Evolutionary conservation across 441 rosid species (phyloP), one percentile per base, ranked within the genome.

Genomic region (Corymbia citriodora): DNA sequence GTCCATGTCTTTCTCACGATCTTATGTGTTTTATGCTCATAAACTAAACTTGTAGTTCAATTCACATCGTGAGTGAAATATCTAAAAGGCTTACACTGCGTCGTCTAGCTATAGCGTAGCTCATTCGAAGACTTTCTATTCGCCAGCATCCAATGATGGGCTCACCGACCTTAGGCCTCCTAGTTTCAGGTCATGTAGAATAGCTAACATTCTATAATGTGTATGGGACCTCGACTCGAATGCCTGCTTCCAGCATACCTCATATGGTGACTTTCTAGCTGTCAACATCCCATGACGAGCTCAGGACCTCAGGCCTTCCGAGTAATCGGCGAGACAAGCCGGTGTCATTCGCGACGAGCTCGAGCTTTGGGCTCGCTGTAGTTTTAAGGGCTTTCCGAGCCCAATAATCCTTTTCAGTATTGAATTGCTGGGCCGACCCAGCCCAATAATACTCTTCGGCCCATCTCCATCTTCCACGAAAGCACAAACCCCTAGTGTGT

Each of bases 341-440:
- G 21, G 7, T 68, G 79, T 40, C 45, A 23, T 16, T 10, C 11
- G 21, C 45, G 10, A 31, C 45, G 40, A 31, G 1, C 23, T 31
- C 79, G 12, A 31, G 81, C 72, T 1, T 14, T 5, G 72, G 72
- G 19, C 72, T 65, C 36, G 36, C 72, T 21, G 48, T 2, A 9
- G 29, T 72, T 72, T 6, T 2, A 33, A 36, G 82, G 19, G 49
- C 36, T 36, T 19, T 72, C 82, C 25, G 82, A 40, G 82, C 49
- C 82, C 49, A 45, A 36, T 36, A 18, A 33, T 36, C 27, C 27
- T 36, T 70, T 5, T 18, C 2, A 0, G 2, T 0, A 7, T 40
- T 74, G 85, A 23, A 40, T 21, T 79, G 3, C 10, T 45, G 52
- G 52, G 29, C 52, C 10, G 53, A 18, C 53, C 53, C 85, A 25